Conservation (phyloP, 106 monocot species). For the Dendrobium officinale region DNA sequence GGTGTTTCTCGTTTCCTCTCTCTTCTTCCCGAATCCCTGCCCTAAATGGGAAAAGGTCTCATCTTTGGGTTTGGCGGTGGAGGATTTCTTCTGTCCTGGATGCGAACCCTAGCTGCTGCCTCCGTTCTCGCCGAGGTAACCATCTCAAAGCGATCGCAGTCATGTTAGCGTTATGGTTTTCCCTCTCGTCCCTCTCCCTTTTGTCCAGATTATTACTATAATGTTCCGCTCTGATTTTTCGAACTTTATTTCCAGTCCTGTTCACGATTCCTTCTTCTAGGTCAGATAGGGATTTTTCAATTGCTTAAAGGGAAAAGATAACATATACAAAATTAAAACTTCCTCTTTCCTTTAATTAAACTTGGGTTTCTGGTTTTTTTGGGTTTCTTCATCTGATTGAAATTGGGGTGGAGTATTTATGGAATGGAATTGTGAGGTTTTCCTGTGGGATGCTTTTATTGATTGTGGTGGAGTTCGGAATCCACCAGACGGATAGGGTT, state of each 20-base stretch:
- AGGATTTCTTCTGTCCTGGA: not conserved
- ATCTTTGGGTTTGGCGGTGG: not conserved
- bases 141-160: slow-evolving; percentile 9
- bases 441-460: slow-evolving; percentile 52
- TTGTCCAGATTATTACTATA: not conserved
- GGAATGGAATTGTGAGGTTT: slow-evolving; percentile 41
- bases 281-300: not conserved
- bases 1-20: not conserved
- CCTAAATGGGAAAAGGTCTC: slow-evolving; percentile 7
- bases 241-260: not conserved
- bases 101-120: slow-evolving; percentile 3
- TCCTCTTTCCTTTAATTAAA: not conserved
- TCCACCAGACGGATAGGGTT: slow-evolving; percentile 34
- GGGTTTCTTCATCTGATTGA: not conserved
- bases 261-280: slow-evolving; percentile 4
- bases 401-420: slow-evolving; percentile 20
- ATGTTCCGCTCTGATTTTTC: not conserved
- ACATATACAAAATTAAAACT: not conserved
- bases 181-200: not conserved
- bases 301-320: not conserved
- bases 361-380: slow-evolving; percentile 3
- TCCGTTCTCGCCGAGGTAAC: slow-evolving; percentile 17
- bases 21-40: not conserved
- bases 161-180: slow-evolving; percentile 9
- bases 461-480: slow-evolving; percentile 45